These are phyloP conservation scores for Melampsora americana DNA, from an alignment of 1,284 basidiomycete genomes.

Conservation along the genomic window DNA sequence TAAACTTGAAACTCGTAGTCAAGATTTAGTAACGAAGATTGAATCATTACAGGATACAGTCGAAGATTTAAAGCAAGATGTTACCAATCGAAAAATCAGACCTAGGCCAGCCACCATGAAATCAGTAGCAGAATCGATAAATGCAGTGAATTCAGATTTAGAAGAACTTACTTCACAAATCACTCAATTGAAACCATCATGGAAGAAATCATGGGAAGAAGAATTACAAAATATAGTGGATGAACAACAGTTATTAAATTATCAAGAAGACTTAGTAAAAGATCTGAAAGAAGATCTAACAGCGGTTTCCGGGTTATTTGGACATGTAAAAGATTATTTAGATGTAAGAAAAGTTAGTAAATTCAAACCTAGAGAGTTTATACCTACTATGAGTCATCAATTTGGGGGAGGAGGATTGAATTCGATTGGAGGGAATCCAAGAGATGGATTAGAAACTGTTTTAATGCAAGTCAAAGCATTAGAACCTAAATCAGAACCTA, in stretches of 20 bases:
- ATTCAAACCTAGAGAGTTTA: slow-evolving; percentile 53
- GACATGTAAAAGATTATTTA: slow-evolving; percentile 69
- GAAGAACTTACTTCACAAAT: slow-evolving; percentile 78
- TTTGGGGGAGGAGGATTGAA: slow-evolving; percentile 62
- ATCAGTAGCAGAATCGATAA: slow-evolving; percentile 71
- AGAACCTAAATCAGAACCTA: slow-evolving; percentile 69
- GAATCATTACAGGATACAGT: slow-evolving; percentile 91
- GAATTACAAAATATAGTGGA: slow-evolving; percentile 95
- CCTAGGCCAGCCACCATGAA: slow-evolving; percentile 74
- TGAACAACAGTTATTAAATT: slow-evolving; percentile 88
- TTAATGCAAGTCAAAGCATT: slow-evolving; percentile 82
- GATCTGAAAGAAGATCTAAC: slow-evolving; percentile 90
- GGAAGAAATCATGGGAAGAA: slow-evolving; percentile 98
- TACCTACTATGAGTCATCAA: slow-evolving; percentile 48
- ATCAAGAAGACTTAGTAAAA: slow-evolving; percentile 82
- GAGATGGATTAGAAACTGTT: slow-evolving; percentile 63
- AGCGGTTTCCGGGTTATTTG: slow-evolving; percentile 76
- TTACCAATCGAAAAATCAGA: slow-evolving; percentile 79
- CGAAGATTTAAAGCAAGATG: slow-evolving; percentile 85
- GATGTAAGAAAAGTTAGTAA: slow-evolving; percentile 36
- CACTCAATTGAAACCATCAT: slow-evolving; percentile 84
- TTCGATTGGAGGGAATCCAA: slow-evolving; percentile 47
- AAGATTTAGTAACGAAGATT: slow-evolving; percentile 84
- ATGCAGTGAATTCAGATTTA: slow-evolving; percentile 68
- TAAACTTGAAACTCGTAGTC: slow-evolving; percentile 80